Conservation (phyloP, 805 yeast species). For the Candida suzukii region DNA sequence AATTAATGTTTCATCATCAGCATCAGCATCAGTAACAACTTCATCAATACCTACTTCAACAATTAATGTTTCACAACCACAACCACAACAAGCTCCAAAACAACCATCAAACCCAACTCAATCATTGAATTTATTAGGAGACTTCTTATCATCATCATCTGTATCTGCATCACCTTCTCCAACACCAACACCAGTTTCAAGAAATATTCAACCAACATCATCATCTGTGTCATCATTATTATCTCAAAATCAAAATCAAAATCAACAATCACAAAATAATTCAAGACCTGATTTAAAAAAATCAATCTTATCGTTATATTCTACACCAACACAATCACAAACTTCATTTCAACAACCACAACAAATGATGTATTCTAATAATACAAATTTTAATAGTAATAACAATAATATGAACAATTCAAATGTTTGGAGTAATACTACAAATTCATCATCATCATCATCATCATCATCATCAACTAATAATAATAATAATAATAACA, state of each 20-base stretch:
- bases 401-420: neutral
- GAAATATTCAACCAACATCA: conserved; percentile 2
- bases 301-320: conserved; percentile 83
- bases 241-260: neutral
- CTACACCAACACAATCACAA: conserved; percentile 28
- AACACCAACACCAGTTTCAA: neutral
- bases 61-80: neutral
- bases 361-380: neutral
- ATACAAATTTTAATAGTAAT: no score
- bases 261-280: conserved; percentile 4
- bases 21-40: conserved; percentile 9
- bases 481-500: conserved; percentile 8
- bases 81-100: neutral
- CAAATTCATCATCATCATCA: no score
- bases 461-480: conserved; percentile 3
- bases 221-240: conserved; percentile 4
- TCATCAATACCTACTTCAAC: conserved; percentile 13
- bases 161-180: neutral
- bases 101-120: conserved; percentile 1
- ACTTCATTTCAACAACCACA: neutral
- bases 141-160: neutral
- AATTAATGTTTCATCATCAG: conserved; percentile 11
- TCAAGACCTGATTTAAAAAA: conserved; percentile 82
- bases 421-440: conserved; percentile 9
- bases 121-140: conserved; percentile 1